phyloP scores from a whole-genome alignment of 1,139 yeast species.

The Suhomyces kunorum region DNA sequence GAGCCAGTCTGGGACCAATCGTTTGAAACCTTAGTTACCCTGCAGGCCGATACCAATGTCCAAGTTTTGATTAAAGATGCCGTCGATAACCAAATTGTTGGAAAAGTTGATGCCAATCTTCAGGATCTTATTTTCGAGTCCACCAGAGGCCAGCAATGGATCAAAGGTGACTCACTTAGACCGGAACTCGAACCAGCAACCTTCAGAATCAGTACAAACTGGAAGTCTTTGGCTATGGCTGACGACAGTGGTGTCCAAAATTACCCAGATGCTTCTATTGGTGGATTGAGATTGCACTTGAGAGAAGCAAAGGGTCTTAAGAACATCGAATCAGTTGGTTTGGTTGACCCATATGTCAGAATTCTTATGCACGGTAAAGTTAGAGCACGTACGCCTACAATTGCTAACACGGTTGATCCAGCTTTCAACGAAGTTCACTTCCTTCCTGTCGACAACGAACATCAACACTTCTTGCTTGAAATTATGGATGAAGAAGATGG shows the following conservation, averaged over 20 bases:
- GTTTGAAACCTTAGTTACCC: conserved; percentile 60
- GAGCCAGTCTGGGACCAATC: conserved; percentile 72
- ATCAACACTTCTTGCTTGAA: conserved; percentile 58
- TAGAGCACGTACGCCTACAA: conserved; percentile 55
- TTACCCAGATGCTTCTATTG: conserved; percentile 58
- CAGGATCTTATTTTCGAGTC: conserved; percentile 55
- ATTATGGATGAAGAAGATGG: conserved; percentile 68
- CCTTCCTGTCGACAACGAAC: conserved; percentile 62
- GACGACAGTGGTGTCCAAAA: conserved; percentile 51
- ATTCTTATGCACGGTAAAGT: conserved; percentile 59
- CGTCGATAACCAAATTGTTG: conserved; percentile 50
- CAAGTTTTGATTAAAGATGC: conserved; percentile 61
- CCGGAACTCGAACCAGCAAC: conserved; percentile 44
- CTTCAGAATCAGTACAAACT: conserved; percentile 54
- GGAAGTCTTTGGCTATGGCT: conserved; percentile 71
- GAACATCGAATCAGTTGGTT: conserved; percentile 66
- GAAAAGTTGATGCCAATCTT: conserved; percentile 54
- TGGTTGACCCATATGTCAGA: conserved; percentile 71
- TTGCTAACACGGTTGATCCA: conserved; percentile 59
- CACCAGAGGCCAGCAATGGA: conserved; percentile 54
- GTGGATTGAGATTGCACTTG: conserved; percentile 61
- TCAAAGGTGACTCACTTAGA: conserved; percentile 44
- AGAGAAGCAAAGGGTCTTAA: conserved; percentile 55
- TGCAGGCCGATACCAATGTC: conserved; percentile 56
- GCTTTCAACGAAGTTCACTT: conserved; percentile 58